Evolutionary conservation across 441 rosid genomes (phyloP).

Genomic region (Brassica hybrid): DNA sequence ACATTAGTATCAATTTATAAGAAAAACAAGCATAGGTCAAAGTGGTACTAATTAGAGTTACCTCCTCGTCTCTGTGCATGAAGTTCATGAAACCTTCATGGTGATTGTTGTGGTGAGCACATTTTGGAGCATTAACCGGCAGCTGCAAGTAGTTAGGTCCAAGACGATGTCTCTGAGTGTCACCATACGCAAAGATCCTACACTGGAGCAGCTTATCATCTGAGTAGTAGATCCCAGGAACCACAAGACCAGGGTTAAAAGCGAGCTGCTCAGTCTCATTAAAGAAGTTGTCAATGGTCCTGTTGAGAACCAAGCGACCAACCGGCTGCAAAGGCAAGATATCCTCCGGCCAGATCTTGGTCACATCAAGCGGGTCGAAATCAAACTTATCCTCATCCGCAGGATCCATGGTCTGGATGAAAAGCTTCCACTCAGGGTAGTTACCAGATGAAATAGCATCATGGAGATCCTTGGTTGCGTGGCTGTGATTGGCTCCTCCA

Average conservation of each 20-base stretch:
- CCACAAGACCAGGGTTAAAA: slow-evolving; percentile 83
- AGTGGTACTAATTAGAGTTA: slow-evolving; percentile 30
- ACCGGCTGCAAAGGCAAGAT: slow-evolving; percentile 90
- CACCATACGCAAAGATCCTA: too few species aligned
- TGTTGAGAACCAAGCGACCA: slow-evolving; percentile 95
- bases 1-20: not conserved
- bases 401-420: slow-evolving; percentile 86
- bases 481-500: slow-evolving; percentile 97
- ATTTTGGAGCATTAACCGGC: slow-evolving; percentile 94
- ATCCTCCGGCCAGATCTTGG: slow-evolving; percentile 98
- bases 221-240: slow-evolving; percentile 61
- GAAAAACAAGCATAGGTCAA: too few species aligned
- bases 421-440: slow-evolving; percentile 96
- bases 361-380: slow-evolving; percentile 96
- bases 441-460: slow-evolving; percentile 90
- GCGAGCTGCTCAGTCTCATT: slow-evolving; percentile 94
- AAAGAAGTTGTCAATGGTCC: slow-evolving; percentile 94
- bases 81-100: slow-evolving; percentile 94
- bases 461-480: slow-evolving; percentile 90
- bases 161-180: slow-evolving; percentile 87
- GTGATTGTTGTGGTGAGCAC: slow-evolving; percentile 95
- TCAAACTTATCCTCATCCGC: slow-evolving; percentile 85
- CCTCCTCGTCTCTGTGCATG: slow-evolving; percentile 98
- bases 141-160: slow-evolving; percentile 94
- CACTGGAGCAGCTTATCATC: slow-evolving; percentile 82